Percentiles rank a stretch among this genome's conserved stretches.
Evolutionary conservation across 2,329 filamentous ascomycete species (phyloP).

Genomic region (Fusarium lyarnte): DNA sequence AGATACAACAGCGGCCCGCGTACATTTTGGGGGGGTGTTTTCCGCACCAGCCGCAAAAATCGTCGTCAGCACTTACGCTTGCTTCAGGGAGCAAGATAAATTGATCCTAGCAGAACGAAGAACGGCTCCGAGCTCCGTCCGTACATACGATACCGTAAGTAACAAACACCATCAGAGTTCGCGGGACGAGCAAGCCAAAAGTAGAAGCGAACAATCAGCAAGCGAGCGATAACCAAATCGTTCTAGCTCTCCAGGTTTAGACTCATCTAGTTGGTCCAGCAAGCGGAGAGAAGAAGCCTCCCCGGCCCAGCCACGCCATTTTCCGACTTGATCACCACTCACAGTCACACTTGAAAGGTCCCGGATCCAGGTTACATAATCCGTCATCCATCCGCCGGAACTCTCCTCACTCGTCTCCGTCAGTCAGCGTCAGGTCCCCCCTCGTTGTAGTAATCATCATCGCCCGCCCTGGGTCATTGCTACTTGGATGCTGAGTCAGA

Average conservation of each 20-base stretch:
- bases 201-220: slow-evolving; percentile 25
- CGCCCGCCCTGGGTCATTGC: slow-evolving; percentile 38
- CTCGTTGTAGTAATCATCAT: slow-evolving; percentile 46
- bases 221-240: slow-evolving; percentile 17
- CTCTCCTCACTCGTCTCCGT: slow-evolving; percentile 39
- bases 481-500: slow-evolving; percentile 51
- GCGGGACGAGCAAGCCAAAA: slow-evolving; percentile 8
- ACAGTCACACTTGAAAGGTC: slow-evolving; percentile 27
- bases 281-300: slow-evolving; percentile 29
- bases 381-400: slow-evolving; percentile 37
- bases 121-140: slow-evolving; percentile 24
- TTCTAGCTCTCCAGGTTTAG: slow-evolving; percentile 1
- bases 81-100: slow-evolving; percentile 4
- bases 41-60: slow-evolving; percentile 9
- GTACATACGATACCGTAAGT: slow-evolving; percentile 3
- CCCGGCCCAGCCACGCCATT: slow-evolving; percentile 45
- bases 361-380: slow-evolving; percentile 44
- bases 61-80: slow-evolving; percentile 12
- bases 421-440: slow-evolving; percentile 40
- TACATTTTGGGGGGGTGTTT: background rate
- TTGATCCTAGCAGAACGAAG: slow-evolving; percentile 10
- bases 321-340: slow-evolving; percentile 37
- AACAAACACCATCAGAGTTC: slow-evolving; percentile 9
- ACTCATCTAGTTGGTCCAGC: slow-evolving; percentile 16
- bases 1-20: background rate